Evolutionary conservation across 345 rosid genomes (phyloP).

Genomic region (Salix caprea): DNA sequence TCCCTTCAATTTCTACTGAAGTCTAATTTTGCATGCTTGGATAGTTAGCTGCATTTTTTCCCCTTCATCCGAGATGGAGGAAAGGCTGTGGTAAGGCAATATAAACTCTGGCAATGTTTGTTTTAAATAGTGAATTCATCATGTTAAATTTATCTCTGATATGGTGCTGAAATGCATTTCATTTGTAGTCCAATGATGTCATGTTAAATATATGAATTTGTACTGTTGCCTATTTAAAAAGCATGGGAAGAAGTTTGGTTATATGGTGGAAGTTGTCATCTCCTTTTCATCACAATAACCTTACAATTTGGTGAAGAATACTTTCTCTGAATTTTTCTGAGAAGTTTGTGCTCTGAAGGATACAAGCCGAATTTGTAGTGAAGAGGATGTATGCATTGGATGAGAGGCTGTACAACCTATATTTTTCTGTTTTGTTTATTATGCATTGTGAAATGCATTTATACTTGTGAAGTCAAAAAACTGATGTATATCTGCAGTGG

Average conservation of each 20-base stretch:
- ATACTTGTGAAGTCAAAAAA: neutral
- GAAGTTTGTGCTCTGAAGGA: neutral
- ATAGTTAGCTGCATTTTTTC: neutral
- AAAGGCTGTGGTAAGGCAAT: conserved; percentile 10
- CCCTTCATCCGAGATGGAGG: conserved; percentile 10
- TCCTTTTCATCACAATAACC: neutral
- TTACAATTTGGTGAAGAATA: neutral
- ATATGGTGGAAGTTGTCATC: neutral
- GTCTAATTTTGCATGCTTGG: neutral
- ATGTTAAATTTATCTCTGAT: neutral
- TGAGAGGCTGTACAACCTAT: neutral
- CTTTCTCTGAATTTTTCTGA: neutral
- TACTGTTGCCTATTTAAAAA: neutral
- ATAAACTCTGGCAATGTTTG: neutral
- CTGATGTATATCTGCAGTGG: neutral
- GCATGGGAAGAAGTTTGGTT: neutral
- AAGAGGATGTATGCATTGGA: neutral
- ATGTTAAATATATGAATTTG: neutral
- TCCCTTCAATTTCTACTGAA: neutral
- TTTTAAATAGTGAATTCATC: neutral
- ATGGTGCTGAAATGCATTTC: neutral
- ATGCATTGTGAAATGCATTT: neutral
- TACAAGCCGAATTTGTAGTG: neutral
- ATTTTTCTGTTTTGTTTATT: neutral
- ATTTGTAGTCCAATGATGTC: neutral